Percentiles rank a stretch among this genome's conserved stretches.
Conservation (phyloP, 306 rosid species). For the Begonia masoniana region DNA sequence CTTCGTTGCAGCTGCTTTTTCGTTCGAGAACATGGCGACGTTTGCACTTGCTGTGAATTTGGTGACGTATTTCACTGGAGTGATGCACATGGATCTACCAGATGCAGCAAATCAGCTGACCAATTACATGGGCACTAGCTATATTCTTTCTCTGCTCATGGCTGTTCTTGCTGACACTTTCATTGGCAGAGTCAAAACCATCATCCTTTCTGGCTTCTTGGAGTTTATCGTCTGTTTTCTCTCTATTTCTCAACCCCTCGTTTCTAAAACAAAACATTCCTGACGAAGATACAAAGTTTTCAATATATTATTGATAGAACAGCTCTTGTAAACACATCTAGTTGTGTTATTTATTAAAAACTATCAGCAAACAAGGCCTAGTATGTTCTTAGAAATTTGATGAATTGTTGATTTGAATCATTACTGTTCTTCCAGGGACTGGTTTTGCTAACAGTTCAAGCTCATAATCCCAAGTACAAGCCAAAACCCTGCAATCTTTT, state of each 20-base stretch:
- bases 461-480: conserved; percentile 47
- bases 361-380: no score
- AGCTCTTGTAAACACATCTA: no score
- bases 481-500: conserved; percentile 41
- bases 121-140: conserved; percentile 61
- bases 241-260: no score
- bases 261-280: no score
- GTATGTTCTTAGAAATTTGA: no score
- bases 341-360: no score
- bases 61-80: conserved; percentile 46
- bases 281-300: no score
- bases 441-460: conserved; percentile 51
- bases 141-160: conserved; percentile 49
- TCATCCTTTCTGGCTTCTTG: conserved; percentile 35
- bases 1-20: conserved; percentile 34
- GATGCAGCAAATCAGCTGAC: conserved; percentile 84
- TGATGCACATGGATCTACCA: conserved; percentile 54
- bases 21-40: conserved; percentile 64
- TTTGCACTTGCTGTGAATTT: conserved; percentile 75
- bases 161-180: conserved; percentile 66
- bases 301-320: no score
- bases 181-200: conserved; percentile 56
- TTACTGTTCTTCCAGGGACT: conserved; percentile 37
- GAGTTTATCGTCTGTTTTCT: conserved; percentile 53
- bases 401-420: no score